Evolutionary conservation across 1,139 yeast genomes (phyloP), one percentile per base, ranked within the genome.

Genomic region (Suhomyces wounanorum): DNA sequence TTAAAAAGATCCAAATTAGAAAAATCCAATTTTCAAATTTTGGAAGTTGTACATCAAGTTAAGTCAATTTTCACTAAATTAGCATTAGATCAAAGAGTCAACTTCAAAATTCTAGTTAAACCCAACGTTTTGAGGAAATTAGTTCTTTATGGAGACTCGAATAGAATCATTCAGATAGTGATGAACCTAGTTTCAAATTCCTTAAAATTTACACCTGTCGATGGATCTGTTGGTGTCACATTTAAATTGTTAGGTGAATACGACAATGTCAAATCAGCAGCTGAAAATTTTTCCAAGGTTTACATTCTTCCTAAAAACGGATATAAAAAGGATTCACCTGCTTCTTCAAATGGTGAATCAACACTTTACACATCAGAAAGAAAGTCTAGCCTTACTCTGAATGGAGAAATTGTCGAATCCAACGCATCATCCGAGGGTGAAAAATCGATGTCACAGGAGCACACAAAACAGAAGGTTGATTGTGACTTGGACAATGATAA

Each of bases 171-270:
- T 50, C 98, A 92, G 67, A 84, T 92, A 48, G 84, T 91, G 10
- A 86, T 89, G 88, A 92, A 92, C 60, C 71, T 92, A 52, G 91
- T 91, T 2, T 87, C 96, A 13, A 92, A 90, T 65, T 87, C 96
- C 0, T 70, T 92, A 56, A 92, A 92, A 62, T 92, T 92, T 61
- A 91, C 97, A 0, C 96, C 96, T 0, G 85, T 83, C 17, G 90
- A 89, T 55, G 97, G 97, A 1, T 77, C 81, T 14, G 96, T 94
- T 14, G 79, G 79, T 28, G 94, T 91, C 1, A 66, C 79, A 0
- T 80, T 89, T 55, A 80, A 77, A 56, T 68, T 87, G n/a, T 56
- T 85, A 26, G 95, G 95, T 21, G 88, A 84, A 62, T 87, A 87
- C 62, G 95, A 88, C 60, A 76, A 57, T n/a, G 67, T 59, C 21